Conservation (phyloP, 305 asterid genomes). For the Coffea humblotiana region DNA sequence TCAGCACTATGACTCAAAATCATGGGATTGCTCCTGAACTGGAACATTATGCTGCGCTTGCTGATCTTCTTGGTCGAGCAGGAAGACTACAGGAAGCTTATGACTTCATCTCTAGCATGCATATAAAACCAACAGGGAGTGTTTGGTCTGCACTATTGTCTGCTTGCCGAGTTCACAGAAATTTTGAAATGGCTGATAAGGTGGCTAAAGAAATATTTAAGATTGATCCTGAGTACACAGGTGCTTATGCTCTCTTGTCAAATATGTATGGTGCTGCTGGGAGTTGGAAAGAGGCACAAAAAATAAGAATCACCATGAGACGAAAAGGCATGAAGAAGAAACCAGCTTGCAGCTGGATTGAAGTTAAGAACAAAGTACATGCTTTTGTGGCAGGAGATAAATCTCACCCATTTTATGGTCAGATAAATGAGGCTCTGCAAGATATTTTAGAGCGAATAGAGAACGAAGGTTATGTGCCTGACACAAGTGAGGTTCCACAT, state of each 20-base stretch:
- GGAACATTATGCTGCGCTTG: slow-evolving; percentile 77
- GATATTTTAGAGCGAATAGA: slow-evolving; percentile 51
- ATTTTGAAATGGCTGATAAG: slow-evolving; percentile 76
- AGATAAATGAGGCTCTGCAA: slow-evolving; percentile 42
- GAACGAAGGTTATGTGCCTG: slow-evolving; percentile 54
- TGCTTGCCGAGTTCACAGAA: slow-evolving; percentile 83
- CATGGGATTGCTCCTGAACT: slow-evolving; percentile 53
- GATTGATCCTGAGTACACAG: slow-evolving; percentile 53
- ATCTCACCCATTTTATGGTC: slow-evolving; percentile 53
- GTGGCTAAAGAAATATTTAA: slow-evolving; percentile 59
- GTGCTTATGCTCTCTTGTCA: slow-evolving; percentile 61
- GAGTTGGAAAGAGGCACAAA: slow-evolving; percentile 72
- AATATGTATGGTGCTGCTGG: slow-evolving; percentile 69
- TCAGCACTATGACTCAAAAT: slow-evolving; percentile 48
- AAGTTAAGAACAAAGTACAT: slow-evolving; percentile 59
- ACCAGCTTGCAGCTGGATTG: slow-evolving; percentile 85
- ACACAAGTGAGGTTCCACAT: slow-evolving; percentile 47
- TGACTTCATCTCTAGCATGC: slow-evolving; percentile 56
- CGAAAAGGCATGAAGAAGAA: slow-evolving; percentile 61
- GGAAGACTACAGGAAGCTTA: slow-evolving; percentile 81
- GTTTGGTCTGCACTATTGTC: slow-evolving; percentile 79
- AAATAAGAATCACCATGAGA: slow-evolving; percentile 51
- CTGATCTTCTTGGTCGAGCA: slow-evolving; percentile 85
- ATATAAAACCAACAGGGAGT: slow-evolving; percentile 56
- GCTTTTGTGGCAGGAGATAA: slow-evolving; percentile 69